These are phyloP conservation scores for Cymbopogon citratus DNA, from an alignment of 176 grass and related monocot species.

Conservation along the genomic window DNA sequence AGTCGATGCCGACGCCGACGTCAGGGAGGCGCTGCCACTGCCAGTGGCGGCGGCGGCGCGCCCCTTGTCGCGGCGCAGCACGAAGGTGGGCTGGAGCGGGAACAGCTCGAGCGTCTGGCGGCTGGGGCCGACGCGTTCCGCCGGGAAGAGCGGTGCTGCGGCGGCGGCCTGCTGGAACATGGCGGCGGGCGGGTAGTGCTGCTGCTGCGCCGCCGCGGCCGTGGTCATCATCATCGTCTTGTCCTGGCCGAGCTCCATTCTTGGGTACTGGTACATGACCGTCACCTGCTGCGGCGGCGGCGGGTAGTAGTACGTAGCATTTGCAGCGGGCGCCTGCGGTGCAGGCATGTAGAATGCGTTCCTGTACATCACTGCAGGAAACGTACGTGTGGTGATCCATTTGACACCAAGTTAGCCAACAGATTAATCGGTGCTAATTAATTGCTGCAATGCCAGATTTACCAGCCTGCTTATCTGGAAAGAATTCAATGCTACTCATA, in stretches of 20 bases:
- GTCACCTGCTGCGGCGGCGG: not conserved
- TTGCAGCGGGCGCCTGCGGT: not conserved
- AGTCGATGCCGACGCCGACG: not conserved
- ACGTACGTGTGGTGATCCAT: not conserved
- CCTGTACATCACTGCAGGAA: constrained; percentile 32
- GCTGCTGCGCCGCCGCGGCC: not conserved
- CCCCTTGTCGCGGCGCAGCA: constrained; percentile 3
- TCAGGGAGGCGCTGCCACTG: not conserved
- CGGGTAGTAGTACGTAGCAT: constrained; percentile 22
- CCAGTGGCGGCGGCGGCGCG: not conserved
- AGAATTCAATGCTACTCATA: not conserved
- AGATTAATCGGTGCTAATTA: not conserved
- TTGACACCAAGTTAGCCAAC: not conserved
- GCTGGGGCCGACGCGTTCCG: not conserved
- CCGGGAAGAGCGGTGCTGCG: not conserved
- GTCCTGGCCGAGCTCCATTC: not conserved
- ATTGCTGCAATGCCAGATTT: not conserved
- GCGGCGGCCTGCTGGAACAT: not conserved
- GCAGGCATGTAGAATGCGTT: constrained; percentile 20
- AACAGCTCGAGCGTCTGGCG: constrained; percentile 52
- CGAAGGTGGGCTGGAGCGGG: constrained; percentile 42
- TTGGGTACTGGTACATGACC: not conserved
- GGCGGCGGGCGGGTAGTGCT: not conserved
- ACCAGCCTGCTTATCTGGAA: not conserved
- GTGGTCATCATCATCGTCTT: not conserved